Percentiles rank a stretch among this genome's conserved stretches.
These are phyloP conservation scores for Cercis canadensis DNA, from an alignment of 306 rosid genomes.

Conservation along the genomic window DNA sequence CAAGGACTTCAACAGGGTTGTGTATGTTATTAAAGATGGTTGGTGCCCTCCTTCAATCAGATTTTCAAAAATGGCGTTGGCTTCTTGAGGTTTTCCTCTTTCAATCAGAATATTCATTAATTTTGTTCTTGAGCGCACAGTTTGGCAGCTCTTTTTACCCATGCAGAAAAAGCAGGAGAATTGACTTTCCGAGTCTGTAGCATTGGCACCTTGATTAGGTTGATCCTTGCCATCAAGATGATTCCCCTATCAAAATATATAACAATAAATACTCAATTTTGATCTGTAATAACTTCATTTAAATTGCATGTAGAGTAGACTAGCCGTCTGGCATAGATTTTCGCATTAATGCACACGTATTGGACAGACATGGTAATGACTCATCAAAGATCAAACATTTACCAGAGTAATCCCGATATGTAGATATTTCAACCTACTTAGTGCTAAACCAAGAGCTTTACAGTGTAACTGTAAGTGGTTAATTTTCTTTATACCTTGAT, in stretches of 20 bases:
- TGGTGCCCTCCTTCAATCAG: constrained; percentile 65
- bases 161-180: constrained; percentile 55
- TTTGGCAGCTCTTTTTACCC: constrained; percentile 49
- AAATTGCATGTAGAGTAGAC: constrained; percentile 5
- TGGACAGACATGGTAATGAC: neutral
- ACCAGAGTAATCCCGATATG: neutral
- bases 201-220: constrained; percentile 32
- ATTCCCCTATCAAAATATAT: constrained; percentile 46
- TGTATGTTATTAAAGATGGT: constrained; percentile 69
- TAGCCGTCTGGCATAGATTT: constrained; percentile 1
- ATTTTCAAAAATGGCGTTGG: constrained; percentile 48
- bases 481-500: constrained; percentile 42
- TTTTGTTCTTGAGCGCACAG: constrained; percentile 60
- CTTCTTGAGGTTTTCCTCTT: constrained; percentile 65
- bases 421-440: neutral
- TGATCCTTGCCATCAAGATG: constrained; percentile 40
- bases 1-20: constrained; percentile 60
- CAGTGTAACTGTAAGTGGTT: neutral
- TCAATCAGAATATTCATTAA: constrained; percentile 62
- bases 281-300: constrained; percentile 11
- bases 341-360: neutral
- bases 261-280: constrained; percentile 26
- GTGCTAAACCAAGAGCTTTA: neutral
- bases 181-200: constrained; percentile 38
- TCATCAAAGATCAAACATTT: constrained; percentile 5